These are phyloP conservation scores for Pyrenophora tritici-repentis DNA, from an alignment of 2,329 filamentous ascomycete genomes.

Conservation along the genomic window DNA sequence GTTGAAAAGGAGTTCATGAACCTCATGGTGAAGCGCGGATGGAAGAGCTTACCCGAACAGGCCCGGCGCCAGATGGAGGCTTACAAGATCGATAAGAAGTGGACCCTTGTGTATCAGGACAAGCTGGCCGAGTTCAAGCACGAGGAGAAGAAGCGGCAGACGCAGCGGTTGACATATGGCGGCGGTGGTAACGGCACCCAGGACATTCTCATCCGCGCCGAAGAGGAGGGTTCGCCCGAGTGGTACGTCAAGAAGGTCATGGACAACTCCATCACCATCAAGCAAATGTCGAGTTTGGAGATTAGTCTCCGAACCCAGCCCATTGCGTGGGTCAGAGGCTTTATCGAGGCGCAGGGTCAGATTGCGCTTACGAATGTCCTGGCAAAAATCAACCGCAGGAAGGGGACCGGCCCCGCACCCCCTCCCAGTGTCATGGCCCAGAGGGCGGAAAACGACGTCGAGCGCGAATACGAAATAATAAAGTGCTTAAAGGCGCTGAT, in stretches of 20 bases:
- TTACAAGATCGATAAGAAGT: constrained; percentile 93
- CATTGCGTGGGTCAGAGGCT: constrained; percentile 94
- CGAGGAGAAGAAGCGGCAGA: constrained; percentile 84
- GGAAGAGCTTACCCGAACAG: constrained; percentile 95
- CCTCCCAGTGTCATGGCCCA: constrained; percentile 58
- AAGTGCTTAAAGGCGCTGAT: constrained; percentile 97
- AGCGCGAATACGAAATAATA: constrained; percentile 94
- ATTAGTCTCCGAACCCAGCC: constrained; percentile 95
- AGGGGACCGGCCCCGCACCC: constrained; percentile 71
- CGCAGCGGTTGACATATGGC: constrained; percentile 65
- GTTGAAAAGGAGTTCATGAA: constrained; percentile 91
- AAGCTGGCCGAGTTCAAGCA: constrained; percentile 91
- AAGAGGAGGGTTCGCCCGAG: constrained; percentile 94
- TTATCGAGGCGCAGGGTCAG: constrained; percentile 96
- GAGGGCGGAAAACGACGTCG: constrained; percentile 74
- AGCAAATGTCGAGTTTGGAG: constrained; percentile 88
- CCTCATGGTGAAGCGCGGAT: constrained; percentile 96
- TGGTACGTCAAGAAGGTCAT: constrained; percentile 98
- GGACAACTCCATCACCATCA: constrained; percentile 90
- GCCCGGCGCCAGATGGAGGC: constrained; percentile 94
- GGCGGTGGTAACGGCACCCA: constrained; percentile 54
- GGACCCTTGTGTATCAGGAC: constrained; percentile 96
- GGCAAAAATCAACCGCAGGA: constrained; percentile 89
- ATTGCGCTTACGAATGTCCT: constrained; percentile 93
- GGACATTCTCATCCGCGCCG: constrained; percentile 73